Evolutionary conservation across 2,329 filamentous ascomycete species (phyloP), one percentile per base, ranked within the genome.

Genomic region (Ceratocystis colombiana): DNA sequence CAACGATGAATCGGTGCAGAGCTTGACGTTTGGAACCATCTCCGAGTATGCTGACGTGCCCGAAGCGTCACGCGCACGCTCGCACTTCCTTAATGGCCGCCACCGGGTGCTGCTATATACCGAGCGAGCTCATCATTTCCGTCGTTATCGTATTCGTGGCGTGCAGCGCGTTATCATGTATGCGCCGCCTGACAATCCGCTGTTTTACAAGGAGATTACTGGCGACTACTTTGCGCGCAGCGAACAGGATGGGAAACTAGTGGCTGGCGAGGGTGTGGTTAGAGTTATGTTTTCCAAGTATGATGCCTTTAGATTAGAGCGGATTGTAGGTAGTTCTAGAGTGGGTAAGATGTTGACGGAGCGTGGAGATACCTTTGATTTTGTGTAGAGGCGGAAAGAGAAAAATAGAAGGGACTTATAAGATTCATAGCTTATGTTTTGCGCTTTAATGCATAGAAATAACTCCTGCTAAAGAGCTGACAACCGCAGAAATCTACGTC

Each of bases 41-140:
- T 92, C 88, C 67, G 94, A 99, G 76, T 97, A 97, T 75, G 88
- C 89, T 0, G 84, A 88, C 59, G 79, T 87, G 6, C 82, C 86
- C 6, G 90, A 96, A 70, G 87, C 91, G 37, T 87, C 90, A 53
- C 85, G 93, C 48, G 90, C 93, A 7, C 82, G 93, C 28, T 92
- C 89, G 12, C 89, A 96, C 73, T 97, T 99, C 76, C 78, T 90
- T 70, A 88, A 80, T 48, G 94, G 92, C 4, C 82, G 91, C 17
- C 89, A 96, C 73, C 85, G 85, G 22, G 82, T 97, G 20, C 77
- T 99, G 48, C 79, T 99, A 17, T 99, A 97, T 77, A 95, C 92
- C 1, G 93, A 96, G 74, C 86, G 94, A 68, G 89, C 92, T n/a
- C 94, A 99, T 76, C 94, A 99, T 76, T 97, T 97, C 80, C 85